Conservation (phyloP, 306 rosid species). For the Acacia acuminata region DNA sequence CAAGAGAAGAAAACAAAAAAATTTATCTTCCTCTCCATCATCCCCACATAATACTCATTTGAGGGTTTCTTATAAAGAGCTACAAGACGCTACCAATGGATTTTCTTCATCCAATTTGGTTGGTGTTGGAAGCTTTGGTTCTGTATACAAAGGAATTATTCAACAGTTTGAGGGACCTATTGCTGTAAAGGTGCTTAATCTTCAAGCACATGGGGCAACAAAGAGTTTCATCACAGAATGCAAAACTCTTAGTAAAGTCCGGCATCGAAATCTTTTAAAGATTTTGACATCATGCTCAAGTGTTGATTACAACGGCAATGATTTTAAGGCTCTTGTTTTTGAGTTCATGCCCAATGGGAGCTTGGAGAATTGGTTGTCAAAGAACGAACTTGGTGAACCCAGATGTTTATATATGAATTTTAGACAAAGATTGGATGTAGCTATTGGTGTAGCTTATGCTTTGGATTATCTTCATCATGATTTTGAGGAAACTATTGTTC, state of each 20-base stretch:
- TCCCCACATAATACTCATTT: not conserved
- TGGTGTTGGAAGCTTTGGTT: not conserved
- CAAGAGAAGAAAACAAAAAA: not conserved
- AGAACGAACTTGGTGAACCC: not conserved
- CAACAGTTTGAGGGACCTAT: not conserved
- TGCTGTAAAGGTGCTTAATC: not conserved
- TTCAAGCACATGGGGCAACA: not conserved
- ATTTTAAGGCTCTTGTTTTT: not conserved
- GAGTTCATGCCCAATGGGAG: not conserved
- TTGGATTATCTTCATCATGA: not conserved
- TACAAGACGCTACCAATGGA: not conserved
- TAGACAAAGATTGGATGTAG: not conserved
- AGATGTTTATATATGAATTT: too few relatives aligned
- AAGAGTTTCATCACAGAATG: too few relatives aligned
- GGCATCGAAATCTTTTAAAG: too few relatives aligned
- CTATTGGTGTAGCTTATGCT: not conserved
- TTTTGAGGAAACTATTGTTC: not conserved
- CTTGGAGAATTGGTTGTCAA: not conserved
- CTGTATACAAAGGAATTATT: not conserved
- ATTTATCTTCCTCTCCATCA: too few relatives aligned
- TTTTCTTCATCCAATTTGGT: not conserved
- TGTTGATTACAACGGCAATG: not conserved
- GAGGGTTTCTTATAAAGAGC: not conserved
- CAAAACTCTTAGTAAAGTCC: too few relatives aligned
- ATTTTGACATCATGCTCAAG: not conserved